These are phyloP conservation scores for Ceratocystis lukuohia DNA, from an alignment of 2,329 filamentous ascomycete genomes.

Conservation along the genomic window DNA sequence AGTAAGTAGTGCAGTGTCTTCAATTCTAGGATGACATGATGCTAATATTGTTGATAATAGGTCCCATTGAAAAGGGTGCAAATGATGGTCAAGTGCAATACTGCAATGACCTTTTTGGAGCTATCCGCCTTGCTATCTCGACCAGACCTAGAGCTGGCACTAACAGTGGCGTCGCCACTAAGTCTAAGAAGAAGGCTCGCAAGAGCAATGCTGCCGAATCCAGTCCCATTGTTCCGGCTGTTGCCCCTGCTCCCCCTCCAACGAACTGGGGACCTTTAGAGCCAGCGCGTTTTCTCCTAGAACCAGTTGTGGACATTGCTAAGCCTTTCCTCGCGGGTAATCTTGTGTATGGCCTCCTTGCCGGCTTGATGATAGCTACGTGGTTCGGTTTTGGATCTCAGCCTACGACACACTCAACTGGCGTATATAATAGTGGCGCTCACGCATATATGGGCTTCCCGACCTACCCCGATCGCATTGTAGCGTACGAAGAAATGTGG, in stretches of 20 bases:
- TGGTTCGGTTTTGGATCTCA: slow-evolving; percentile 54
- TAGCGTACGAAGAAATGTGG: slow-evolving; percentile 91
- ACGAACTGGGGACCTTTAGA: slow-evolving; percentile 70
- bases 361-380: slow-evolving; percentile 57
- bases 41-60: slow-evolving; percentile 33
- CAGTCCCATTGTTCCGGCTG: slow-evolving; percentile 28
- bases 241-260: slow-evolving; percentile 29
- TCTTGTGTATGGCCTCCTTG: slow-evolving; percentile 60
- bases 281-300: slow-evolving; percentile 55
- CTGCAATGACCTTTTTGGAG: slow-evolving; percentile 63
- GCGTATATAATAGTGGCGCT: slow-evolving; percentile 23
- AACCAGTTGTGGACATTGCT: slow-evolving; percentile 56
- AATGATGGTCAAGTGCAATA: slow-evolving; percentile 79
- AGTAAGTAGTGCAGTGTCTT: slow-evolving; percentile 39
- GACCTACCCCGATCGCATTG: slow-evolving; percentile 50
- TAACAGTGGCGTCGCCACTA: slow-evolving; percentile 34
- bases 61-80: slow-evolving; percentile 89
- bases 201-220: slow-evolving; percentile 36
- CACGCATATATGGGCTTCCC: slow-evolving; percentile 28
- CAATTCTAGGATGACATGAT: neutral
- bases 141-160: slow-evolving; percentile 44
- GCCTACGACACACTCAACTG: slow-evolving; percentile 27
- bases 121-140: slow-evolving; percentile 59
- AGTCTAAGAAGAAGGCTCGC: slow-evolving; percentile 50
- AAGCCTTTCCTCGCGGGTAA: slow-evolving; percentile 62